Evolutionary conservation across 352 stramenopile genomes (phyloP).

Genomic region (Peronospora belbahrii): DNA sequence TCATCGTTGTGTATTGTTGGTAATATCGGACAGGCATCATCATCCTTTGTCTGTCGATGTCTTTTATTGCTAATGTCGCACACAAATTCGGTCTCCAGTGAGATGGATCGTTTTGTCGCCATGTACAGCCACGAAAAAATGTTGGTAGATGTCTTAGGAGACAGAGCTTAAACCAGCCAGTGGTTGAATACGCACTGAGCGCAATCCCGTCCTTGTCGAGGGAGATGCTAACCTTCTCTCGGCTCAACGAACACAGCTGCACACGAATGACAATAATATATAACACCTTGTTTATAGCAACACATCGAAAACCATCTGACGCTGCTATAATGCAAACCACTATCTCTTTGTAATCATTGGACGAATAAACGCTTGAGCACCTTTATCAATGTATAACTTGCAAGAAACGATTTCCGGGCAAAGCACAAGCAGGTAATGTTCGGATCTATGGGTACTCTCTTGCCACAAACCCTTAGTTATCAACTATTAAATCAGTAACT

Average conservation of each 20-base stretch:
- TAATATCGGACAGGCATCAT: slow-evolving; percentile 1
- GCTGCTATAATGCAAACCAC: no score
- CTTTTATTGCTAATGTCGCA: slow-evolving; percentile 10
- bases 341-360: background rate
- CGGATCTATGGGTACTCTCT: no score
- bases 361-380: background rate
- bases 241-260: slow-evolving; percentile 90
- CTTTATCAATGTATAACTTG: slow-evolving; percentile 27
- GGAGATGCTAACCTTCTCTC: slow-evolving; percentile 93
- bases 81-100: background rate
- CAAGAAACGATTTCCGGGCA: no score
- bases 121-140: slow-evolving; percentile 35
- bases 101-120: slow-evolving; percentile 10
- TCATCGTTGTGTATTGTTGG: background rate
- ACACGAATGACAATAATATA: no score
- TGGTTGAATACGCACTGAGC: slow-evolving; percentile 67
- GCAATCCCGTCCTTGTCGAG: slow-evolving; percentile 91
- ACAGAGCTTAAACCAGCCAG: slow-evolving; percentile 84
- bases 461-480: no score
- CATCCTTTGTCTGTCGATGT: background rate
- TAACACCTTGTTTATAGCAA: background rate
- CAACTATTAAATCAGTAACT: no score
- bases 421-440: no score
- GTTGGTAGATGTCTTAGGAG: slow-evolving; percentile 54
- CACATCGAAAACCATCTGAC: slow-evolving; percentile 31